Evolutionary conservation across 768 basidiomycete genomes (phyloP).

Genomic region (Tylopilus sp.): DNA sequence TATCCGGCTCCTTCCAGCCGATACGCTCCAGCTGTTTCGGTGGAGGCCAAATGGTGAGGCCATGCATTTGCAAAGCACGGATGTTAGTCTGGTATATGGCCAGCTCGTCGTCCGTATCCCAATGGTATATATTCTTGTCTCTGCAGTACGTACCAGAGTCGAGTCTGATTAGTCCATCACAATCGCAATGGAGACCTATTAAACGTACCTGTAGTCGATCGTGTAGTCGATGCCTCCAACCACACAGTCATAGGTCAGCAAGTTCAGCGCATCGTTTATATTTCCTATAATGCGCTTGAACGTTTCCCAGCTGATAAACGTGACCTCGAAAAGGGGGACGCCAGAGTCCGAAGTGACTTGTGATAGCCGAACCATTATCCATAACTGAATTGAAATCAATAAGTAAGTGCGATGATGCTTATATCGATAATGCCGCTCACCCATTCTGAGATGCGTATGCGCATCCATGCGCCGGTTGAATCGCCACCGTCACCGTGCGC

Average conservation of each 20-base stretch:
- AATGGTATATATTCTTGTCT: not conserved
- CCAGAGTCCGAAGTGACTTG: not conserved
- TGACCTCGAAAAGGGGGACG: not conserved
- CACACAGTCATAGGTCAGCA: not conserved
- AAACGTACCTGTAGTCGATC: not conserved
- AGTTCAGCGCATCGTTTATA: too few relatives aligned
- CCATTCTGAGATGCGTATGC: not conserved
- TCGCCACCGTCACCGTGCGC: not conserved
- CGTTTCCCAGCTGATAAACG: not conserved
- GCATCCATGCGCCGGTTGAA: not conserved
- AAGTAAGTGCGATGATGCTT: too few relatives aligned
- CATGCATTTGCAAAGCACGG: not conserved
- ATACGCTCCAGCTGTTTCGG: not conserved
- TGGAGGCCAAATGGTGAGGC: not conserved
- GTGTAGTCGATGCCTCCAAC: not conserved
- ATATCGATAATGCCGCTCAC: not conserved
- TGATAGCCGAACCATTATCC: not conserved
- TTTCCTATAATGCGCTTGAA: not conserved
- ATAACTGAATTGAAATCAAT: too few relatives aligned
- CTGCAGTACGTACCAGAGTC: too few relatives aligned
- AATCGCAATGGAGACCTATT: too few relatives aligned
- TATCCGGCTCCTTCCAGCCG: not conserved
- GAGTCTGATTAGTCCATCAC: too few relatives aligned
- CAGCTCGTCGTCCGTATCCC: not conserved
- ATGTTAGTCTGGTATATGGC: not conserved